These are phyloP conservation scores for Hippophae rhamnoides DNA, from an alignment of 306 rosid genomes.

Conservation along the genomic window DNA sequence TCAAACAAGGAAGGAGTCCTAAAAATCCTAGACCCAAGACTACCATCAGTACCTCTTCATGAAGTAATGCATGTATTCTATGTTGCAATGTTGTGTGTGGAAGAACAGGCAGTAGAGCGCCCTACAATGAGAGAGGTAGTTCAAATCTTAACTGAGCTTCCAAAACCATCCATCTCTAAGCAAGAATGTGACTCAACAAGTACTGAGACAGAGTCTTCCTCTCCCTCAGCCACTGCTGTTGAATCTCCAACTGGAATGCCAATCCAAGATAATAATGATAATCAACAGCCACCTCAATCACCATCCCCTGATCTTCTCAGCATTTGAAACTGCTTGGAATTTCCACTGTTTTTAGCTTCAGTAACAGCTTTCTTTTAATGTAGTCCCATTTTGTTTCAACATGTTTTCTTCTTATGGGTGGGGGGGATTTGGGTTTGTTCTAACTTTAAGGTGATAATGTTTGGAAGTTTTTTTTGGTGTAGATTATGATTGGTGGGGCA, in stretches of 20 bases:
- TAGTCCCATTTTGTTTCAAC: constrained; percentile 1
- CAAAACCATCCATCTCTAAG: constrained; percentile 47
- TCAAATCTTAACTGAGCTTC: constrained; percentile 88
- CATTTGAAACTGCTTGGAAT: constrained; percentile 33
- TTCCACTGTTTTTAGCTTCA: constrained; percentile 14
- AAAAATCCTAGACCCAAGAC: constrained; percentile 51
- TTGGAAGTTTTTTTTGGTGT: constrained; percentile 31
- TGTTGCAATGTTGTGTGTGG: constrained; percentile 74
- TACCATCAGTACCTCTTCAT: constrained; percentile 39
- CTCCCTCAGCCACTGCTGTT: constrained; percentile 12
- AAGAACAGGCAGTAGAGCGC: constrained; percentile 77
- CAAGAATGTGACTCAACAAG: constrained; percentile 22
- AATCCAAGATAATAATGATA: constrained; percentile 34
- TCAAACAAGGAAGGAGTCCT: constrained; percentile 51
- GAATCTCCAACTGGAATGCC: constrained; percentile 23
- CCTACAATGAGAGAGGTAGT: constrained; percentile 96
- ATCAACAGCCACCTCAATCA: constrained; percentile 35
- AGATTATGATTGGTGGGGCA: constrained; percentile 59
- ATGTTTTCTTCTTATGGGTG: neutral
- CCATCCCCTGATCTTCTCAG: constrained; percentile 81
- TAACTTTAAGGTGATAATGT: constrained; percentile 28
- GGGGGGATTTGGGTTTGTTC: constrained; percentile 23
- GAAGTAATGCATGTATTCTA: constrained; percentile 76
- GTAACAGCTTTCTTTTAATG: constrained; percentile 8
- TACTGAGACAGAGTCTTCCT: constrained; percentile 23